Evolutionary conservation across 495 filamentous ascomycete genomes (phyloP).

Genomic region (Aspergillus indologenus): DNA sequence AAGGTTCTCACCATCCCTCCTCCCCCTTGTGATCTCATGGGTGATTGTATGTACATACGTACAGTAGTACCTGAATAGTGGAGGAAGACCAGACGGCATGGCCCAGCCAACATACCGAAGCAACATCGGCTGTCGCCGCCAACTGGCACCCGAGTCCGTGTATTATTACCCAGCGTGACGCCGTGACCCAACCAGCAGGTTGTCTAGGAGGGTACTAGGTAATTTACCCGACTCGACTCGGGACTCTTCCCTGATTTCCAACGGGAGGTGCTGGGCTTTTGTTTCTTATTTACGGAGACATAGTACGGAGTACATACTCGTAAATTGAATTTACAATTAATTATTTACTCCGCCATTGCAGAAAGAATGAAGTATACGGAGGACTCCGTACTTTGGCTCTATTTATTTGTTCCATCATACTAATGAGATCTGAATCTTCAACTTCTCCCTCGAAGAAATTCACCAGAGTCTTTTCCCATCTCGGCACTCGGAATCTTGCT

Average conservation of each 20-base stretch:
- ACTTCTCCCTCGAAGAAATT: no score
- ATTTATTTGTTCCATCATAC: background rate
- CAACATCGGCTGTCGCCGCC: background rate
- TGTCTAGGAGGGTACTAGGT: background rate
- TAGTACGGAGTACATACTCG: no score
- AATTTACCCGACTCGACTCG: slow-evolving; percentile 10
- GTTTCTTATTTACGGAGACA: no score
- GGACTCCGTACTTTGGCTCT: no score
- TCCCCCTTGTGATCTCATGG: no score
- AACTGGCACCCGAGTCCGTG: slow-evolving; percentile 5
- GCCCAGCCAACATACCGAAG: background rate
- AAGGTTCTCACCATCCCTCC: no score
- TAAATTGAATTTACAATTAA: no score
- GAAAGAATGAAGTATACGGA: no score
- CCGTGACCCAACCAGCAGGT: background rate
- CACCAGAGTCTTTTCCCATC: slow-evolving; percentile 15
- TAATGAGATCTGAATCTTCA: no score
- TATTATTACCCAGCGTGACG: slow-evolving; percentile 1
- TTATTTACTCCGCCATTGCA: no score
- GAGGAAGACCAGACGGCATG: background rate
- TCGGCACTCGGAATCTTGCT: slow-evolving; percentile 28
- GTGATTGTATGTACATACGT: no score
- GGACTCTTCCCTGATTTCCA: background rate
- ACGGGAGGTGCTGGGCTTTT: no score
- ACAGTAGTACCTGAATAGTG: background rate